Evolutionary conservation across 176 grass and related monocot genomes (phyloP), one percentile per base, ranked within the genome.

Genomic region (Guadua angustifolia): DNA sequence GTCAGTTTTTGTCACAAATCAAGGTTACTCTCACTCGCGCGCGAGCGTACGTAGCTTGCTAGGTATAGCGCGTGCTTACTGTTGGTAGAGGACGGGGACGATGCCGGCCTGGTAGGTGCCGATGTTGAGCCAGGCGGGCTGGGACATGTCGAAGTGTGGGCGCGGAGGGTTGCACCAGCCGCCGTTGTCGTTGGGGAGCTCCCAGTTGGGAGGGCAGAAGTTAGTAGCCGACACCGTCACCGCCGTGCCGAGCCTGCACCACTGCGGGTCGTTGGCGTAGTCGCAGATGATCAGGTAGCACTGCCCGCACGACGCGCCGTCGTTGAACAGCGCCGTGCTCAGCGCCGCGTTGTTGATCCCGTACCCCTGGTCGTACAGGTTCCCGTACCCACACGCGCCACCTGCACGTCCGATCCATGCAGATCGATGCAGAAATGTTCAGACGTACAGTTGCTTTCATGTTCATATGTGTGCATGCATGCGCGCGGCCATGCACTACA

Each of bases 81-180:
- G 81, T 14, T 79, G 87, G 79, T 84, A 89, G 63, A 88, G 59
- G 26, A 92, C 15, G 21, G 87, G 90, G 73, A 92, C 25, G 29
- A 92, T 92, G 47, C 90, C 83, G 15, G 79, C 87, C 0, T 0
- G 1, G 71, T 79, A 75, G 38, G 64, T 14, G 67, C 66, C 87
- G 65, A 92, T 83, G 46, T 71, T 64, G 33, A 72, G 38, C 87
- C 80, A 92, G 15, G 83, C 87, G 6, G 79, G 90, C 60, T 86
- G 79, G 19, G 90, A 69, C 83, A 89, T 89, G 86, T 89, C 90
- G 69, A 92, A 92, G 86, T 92, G 90, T 2, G 56, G 4, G 0
- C 68, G 79, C 2, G 87, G 68, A 0, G 83, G 39, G 60, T 80
- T 86, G 83, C 87, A 92, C 87, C 83, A 89, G 61, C 90, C 90